Percentiles rank a stretch among this genome's conserved stretches.
phyloP scores from a whole-genome alignment of 2,329 filamentous ascomycete genomes.

The Xylaria sp. region DNA sequence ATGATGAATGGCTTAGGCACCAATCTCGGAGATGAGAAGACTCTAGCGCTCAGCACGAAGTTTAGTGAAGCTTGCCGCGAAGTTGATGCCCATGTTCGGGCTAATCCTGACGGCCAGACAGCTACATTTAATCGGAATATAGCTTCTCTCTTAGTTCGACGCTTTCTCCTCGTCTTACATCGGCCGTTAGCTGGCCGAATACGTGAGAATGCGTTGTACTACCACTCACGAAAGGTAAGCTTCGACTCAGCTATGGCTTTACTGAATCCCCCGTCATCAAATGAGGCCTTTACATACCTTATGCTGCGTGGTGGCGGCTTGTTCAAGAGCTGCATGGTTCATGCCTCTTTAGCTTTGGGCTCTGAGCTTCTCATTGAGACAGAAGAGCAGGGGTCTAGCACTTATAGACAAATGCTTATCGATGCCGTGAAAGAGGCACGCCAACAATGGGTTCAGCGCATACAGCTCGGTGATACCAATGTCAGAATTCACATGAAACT shows the following conservation, averaged over 20 bases:
- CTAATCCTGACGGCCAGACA: background rate
- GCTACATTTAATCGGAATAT: slow-evolving; percentile 12
- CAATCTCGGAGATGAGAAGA: slow-evolving; percentile 12
- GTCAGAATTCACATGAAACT: slow-evolving; percentile 30
- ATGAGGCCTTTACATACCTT: slow-evolving; percentile 11
- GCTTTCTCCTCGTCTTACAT: slow-evolving; percentile 28
- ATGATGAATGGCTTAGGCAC: slow-evolving; percentile 21
- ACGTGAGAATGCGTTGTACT: slow-evolving; percentile 25
- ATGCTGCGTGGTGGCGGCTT: slow-evolving; percentile 23
- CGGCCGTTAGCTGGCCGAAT: slow-evolving; percentile 25
- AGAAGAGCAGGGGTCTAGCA: slow-evolving; percentile 18
- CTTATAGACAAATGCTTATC: slow-evolving; percentile 24
- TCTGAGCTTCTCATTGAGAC: slow-evolving; percentile 31
- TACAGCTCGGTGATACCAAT: slow-evolving; percentile 24
- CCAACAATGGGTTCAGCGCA: slow-evolving; percentile 16
- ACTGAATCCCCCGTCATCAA: slow-evolving; percentile 4
- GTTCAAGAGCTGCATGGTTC: slow-evolving; percentile 16
- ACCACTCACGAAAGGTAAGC: slow-evolving; percentile 29
- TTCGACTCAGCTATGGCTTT: slow-evolving; percentile 27
- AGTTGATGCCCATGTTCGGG: background rate
- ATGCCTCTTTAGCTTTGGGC: slow-evolving; percentile 23
- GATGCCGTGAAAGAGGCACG: slow-evolving; percentile 25
- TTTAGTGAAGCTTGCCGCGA: slow-evolving; percentile 16
- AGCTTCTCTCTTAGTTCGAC: slow-evolving; percentile 20
- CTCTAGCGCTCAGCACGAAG: slow-evolving; percentile 21